A percentile compares a stretch with the other conserved stretches of the same genome.
Conservation (phyloP, 805 yeast genomes). For the Kuraishia molischiana region DNA sequence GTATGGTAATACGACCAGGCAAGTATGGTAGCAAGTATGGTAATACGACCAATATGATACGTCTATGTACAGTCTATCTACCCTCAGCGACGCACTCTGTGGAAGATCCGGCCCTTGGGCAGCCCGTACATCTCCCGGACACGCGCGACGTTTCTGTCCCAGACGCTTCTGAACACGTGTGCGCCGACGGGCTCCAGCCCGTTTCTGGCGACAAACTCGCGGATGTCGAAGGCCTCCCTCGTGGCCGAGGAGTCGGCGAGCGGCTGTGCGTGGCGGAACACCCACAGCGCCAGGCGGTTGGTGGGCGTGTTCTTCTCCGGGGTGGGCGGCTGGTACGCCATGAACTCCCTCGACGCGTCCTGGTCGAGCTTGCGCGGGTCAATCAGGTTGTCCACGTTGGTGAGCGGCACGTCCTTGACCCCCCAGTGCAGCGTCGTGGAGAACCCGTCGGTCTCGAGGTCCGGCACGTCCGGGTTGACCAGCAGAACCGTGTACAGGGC, state of each 20-base stretch:
- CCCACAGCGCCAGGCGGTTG: constrained; percentile 87
- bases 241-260: constrained; percentile 12
- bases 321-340: constrained; percentile 66
- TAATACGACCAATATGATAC: no score
- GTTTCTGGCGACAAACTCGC: constrained; percentile 49
- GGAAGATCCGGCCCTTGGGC: constrained; percentile 67
- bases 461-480: constrained; percentile 91
- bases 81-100: constrained; percentile 37
- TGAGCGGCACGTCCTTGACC: constrained; percentile 52
- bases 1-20: no score
- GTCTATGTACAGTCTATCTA: neutral
- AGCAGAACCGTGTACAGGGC: constrained; percentile 67
- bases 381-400: constrained; percentile 48
- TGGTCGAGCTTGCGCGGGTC: constrained; percentile 29
- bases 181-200: constrained; percentile 78
- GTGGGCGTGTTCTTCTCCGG: constrained; percentile 83
- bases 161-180: constrained; percentile 79
- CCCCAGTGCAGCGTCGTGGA: constrained; percentile 73
- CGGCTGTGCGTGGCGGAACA: constrained; percentile 41
- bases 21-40: no score
- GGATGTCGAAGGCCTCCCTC: constrained; percentile 57
- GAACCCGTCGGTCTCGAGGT: constrained; percentile 56
- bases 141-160: constrained; percentile 62
- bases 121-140: constrained; percentile 70
- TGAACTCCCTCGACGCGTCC: constrained; percentile 28